Conservation (phyloP, 2,329 filamentous ascomycete species). For the Scleromitrula shiraiana region DNA sequence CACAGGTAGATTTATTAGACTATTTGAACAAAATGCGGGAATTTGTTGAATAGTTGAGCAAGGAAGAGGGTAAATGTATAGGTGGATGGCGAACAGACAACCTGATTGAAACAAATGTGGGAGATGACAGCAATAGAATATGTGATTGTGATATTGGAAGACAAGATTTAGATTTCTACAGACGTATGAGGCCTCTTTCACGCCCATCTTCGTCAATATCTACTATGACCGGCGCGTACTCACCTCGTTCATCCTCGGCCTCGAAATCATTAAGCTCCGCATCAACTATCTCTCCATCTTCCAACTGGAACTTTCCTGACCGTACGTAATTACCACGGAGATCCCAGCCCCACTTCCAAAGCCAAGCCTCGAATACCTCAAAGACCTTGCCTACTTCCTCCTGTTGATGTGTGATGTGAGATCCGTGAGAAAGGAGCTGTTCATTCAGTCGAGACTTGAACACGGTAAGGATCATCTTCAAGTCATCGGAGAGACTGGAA, state of each 20-base stretch:
- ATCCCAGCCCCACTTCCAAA: conserved; percentile 47
- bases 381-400: conserved; percentile 41
- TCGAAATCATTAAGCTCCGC: conserved; percentile 42
- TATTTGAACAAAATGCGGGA: background rate
- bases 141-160: background rate
- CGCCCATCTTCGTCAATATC: conserved; percentile 28
- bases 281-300: conserved; percentile 42
- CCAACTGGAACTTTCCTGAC: conserved; percentile 41
- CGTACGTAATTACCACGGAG: conserved; percentile 42
- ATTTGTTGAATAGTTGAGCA: background rate
- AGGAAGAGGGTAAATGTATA: background rate
- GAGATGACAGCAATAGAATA: background rate
- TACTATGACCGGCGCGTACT: conserved; percentile 29
- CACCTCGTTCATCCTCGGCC: conserved; percentile 39
- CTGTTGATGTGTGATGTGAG: conserved; percentile 33
- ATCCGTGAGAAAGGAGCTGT: conserved; percentile 33
- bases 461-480: conserved; percentile 42
- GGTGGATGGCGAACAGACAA: no score
- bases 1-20: conserved; percentile 2
- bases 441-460: conserved; percentile 49
- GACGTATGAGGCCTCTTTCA: conserved; percentile 27
- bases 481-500: conserved; percentile 24
- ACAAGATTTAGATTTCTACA: conserved; percentile 15
- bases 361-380: conserved; percentile 38
- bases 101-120: no score